A percentile compares a stretch with the other conserved stretches of the same genome.
Evolutionary conservation across 495 filamentous ascomycete genomes (phyloP).

Genomic region (Penicillium steckii): DNA sequence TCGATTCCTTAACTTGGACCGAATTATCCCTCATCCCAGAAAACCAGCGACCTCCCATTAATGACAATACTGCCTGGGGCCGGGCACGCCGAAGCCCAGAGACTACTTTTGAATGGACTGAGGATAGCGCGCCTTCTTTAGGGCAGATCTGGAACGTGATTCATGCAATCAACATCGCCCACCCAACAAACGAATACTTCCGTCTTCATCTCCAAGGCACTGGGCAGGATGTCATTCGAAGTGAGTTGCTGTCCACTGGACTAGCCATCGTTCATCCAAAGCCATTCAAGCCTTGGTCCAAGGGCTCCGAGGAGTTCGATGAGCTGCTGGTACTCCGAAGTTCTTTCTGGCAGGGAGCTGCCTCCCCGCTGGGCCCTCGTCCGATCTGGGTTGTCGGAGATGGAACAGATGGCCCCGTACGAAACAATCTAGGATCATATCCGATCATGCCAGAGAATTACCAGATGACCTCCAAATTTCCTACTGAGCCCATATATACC

Average conservation of each 20-base stretch:
- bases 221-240: constrained; percentile 36
- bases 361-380: constrained; percentile 60
- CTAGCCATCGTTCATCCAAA: constrained; percentile 51
- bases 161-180: constrained; percentile 57
- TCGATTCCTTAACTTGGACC: constrained; percentile 30
- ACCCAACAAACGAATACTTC: constrained; percentile 53
- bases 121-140: constrained; percentile 40
- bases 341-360: constrained; percentile 70
- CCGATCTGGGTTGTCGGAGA: constrained; percentile 54
- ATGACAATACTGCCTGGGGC: constrained; percentile 49
- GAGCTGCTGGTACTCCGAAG: constrained; percentile 35
- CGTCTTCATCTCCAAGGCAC: constrained; percentile 46
- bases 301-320: constrained; percentile 16
- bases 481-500: constrained; percentile 41
- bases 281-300: constrained; percentile 24
- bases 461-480: constrained; percentile 53
- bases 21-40: constrained; percentile 26
- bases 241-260: constrained; percentile 52
- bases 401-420: constrained; percentile 36
- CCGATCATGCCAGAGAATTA: constrained; percentile 55
- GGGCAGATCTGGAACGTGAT: constrained; percentile 62
- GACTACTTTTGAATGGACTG: constrained; percentile 40
- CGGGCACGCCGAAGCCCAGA: constrained; percentile 38
- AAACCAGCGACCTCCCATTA: constrained; percentile 25
- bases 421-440: constrained; percentile 35